These are phyloP conservation scores for Skeletonema marinoi DNA, from an alignment of 108 stramenopile genomes.

Conservation along the genomic window DNA sequence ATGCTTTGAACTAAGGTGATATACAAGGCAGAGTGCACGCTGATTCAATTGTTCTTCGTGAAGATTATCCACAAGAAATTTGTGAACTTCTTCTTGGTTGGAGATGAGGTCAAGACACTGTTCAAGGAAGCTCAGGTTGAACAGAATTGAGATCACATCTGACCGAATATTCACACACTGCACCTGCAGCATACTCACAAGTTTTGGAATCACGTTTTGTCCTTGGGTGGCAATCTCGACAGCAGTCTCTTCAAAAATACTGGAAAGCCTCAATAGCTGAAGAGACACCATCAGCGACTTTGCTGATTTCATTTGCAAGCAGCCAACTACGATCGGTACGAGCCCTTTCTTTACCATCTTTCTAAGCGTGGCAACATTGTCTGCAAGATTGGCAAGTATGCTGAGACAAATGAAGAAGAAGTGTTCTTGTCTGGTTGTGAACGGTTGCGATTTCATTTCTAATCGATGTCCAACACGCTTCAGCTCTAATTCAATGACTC, in stretches of 20 bases:
- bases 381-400: conserved; percentile 31
- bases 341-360: conserved; percentile 43
- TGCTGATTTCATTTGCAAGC: conserved; percentile 6
- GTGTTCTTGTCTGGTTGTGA: conserved; percentile 24
- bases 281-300: conserved; percentile 3
- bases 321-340: neutral
- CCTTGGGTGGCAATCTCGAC: conserved; percentile 13
- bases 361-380: conserved; percentile 14
- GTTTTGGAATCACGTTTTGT: conserved; percentile 14
- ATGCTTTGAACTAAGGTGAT: conserved; percentile 27
- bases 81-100: conserved; percentile 7
- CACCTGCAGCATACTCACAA: conserved; percentile 5
- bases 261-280: conserved; percentile 14
- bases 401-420: conserved; percentile 23
- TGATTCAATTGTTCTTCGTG: conserved; percentile 2
- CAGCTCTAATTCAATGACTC: conserved; percentile 33
- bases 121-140: conserved; percentile 39
- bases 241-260: conserved; percentile 31
- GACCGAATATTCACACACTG: neutral
- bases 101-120: conserved; percentile 22
- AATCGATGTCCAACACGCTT: conserved; percentile 8
- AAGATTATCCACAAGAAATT: conserved; percentile 4
- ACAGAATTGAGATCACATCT: conserved; percentile 7
- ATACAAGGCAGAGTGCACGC: conserved; percentile 10
- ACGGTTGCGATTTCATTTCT: neutral